These are phyloP conservation scores for Gossypioides kirkii DNA, from an alignment of 345 rosid species.

Conservation along the genomic window DNA sequence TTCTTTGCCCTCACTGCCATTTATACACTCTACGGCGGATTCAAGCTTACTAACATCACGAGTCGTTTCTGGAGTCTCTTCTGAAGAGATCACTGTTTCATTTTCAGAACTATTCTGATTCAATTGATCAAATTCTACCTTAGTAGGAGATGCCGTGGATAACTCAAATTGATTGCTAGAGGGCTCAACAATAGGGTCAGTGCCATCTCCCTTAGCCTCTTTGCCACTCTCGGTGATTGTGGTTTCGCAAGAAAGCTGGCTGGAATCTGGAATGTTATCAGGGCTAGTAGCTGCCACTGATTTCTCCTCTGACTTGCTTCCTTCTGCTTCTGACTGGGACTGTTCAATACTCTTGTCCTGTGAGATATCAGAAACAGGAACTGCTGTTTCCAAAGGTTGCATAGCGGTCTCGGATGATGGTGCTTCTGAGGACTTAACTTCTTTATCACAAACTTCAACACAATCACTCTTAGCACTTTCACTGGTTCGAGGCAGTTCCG, in stretches of 20 bases:
- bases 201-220: background rate
- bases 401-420: background rate
- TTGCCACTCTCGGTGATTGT: background rate
- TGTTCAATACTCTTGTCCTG: constrained; percentile 12
- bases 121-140: constrained; percentile 5
- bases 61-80: background rate
- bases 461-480: constrained; percentile 1
- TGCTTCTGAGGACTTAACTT: constrained; percentile 6
- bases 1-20: background rate
- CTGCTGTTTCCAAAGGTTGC: constrained; percentile 3
- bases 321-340: background rate
- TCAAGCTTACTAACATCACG: background rate
- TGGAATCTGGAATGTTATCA: background rate
- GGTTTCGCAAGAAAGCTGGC: background rate
- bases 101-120: background rate
- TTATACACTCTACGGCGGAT: background rate
- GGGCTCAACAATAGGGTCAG: constrained; percentile 8
- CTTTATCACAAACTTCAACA: background rate
- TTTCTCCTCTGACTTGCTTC: background rate
- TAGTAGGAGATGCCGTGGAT: constrained; percentile 12
- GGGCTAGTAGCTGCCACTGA: background rate
- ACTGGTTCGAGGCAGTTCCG: background rate
- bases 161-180: constrained; percentile 10
- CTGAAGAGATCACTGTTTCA: constrained; percentile 1
- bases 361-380: constrained; percentile 3